A percentile compares a stretch with the other conserved stretches of the same genome.
phyloP scores from a whole-genome alignment of 257 asterid species.

The Gentiana macrophylla region DNA sequence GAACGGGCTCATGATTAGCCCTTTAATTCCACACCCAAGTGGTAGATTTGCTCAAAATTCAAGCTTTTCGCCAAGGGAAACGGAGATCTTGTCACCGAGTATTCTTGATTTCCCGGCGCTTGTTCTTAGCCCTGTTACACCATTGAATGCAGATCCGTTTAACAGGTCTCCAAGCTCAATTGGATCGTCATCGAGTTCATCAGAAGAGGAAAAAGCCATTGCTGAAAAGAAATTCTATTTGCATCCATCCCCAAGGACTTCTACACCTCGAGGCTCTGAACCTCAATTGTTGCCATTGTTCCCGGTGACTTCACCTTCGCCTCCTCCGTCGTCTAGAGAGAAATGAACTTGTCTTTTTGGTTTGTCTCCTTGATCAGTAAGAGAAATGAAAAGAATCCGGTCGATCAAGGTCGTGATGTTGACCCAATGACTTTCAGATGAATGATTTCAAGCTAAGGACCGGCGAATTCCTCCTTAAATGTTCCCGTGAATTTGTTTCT shows the following conservation, averaged over 20 bases:
- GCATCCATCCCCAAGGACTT: slow-evolving; percentile 60
- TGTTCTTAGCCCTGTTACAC: slow-evolving; percentile 76
- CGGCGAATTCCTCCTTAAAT: too few species aligned
- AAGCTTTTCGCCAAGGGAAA: slow-evolving; percentile 39
- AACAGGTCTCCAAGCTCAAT: slow-evolving; percentile 26
- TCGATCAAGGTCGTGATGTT: too few species aligned
- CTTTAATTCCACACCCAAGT: slow-evolving; percentile 24
- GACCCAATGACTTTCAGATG: too few species aligned
- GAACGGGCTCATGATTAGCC: slow-evolving; percentile 76
- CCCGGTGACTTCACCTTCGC: slow-evolving; percentile 68
- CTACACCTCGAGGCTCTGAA: slow-evolving; percentile 26
- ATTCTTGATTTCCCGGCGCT: slow-evolving; percentile 83
- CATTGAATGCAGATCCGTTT: slow-evolving; percentile 42
- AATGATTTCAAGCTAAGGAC: too few species aligned
- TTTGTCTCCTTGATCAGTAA: too few species aligned
- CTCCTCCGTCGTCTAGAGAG: slow-evolving; percentile 26
- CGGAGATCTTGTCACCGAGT: slow-evolving; percentile 77
- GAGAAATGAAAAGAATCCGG: too few species aligned
- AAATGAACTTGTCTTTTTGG: too few species aligned
- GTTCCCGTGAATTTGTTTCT: too few species aligned
- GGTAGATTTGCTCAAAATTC: slow-evolving; percentile 31
- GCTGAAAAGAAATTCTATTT: slow-evolving; percentile 84
- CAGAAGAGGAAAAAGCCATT: slow-evolving; percentile 71
- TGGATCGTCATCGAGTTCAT: slow-evolving; percentile 6
- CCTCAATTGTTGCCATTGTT: slow-evolving; percentile 67